Evolutionary conservation across 169 alveolate genomes (phyloP).

Genomic region (Plasmodium reichenowi): DNA sequence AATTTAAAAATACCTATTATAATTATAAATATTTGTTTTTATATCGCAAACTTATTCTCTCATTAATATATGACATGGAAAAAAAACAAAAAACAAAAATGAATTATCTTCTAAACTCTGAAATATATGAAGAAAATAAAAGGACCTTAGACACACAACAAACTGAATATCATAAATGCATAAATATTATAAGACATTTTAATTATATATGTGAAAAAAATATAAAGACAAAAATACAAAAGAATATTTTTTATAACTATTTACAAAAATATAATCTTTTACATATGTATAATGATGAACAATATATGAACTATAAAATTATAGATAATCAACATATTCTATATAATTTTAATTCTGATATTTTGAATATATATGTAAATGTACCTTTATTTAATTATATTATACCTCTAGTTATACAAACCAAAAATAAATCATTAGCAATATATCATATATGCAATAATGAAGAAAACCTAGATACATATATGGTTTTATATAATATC

Average conservation of each 20-base stretch:
- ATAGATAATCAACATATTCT: conserved; percentile 13
- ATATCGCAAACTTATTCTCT: conserved; percentile 39
- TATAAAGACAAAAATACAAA: not conserved
- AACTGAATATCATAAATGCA: conserved; percentile 24
- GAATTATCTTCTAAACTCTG: conserved; percentile 3
- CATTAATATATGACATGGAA: conserved; percentile 42
- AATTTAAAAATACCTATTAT: conserved; percentile 51
- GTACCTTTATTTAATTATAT: conserved; percentile 62
- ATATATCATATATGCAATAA: conserved; percentile 20
- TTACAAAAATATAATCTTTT: conserved; percentile 26
- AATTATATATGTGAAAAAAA: conserved; percentile 17
- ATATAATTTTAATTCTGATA: conserved; percentile 17
- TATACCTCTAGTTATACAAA: conserved; percentile 63
- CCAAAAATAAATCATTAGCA: conserved; percentile 29
- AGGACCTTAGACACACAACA: not conserved
- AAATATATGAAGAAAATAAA: not conserved
- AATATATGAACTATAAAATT: conserved; percentile 12
- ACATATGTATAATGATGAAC: conserved; percentile 2
- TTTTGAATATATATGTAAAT: conserved; percentile 28
- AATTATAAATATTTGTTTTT: conserved; percentile 54
- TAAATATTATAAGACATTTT: conserved; percentile 18
- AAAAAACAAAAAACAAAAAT: conserved; percentile 15
- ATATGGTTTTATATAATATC: conserved; percentile 13
- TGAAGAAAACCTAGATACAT: conserved; percentile 40
- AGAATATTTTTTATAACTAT: conserved; percentile 34